Base-by-base conservation (phyloP, 495 filamentous ascomycete species). In the Bacidia rubella region DNA sequence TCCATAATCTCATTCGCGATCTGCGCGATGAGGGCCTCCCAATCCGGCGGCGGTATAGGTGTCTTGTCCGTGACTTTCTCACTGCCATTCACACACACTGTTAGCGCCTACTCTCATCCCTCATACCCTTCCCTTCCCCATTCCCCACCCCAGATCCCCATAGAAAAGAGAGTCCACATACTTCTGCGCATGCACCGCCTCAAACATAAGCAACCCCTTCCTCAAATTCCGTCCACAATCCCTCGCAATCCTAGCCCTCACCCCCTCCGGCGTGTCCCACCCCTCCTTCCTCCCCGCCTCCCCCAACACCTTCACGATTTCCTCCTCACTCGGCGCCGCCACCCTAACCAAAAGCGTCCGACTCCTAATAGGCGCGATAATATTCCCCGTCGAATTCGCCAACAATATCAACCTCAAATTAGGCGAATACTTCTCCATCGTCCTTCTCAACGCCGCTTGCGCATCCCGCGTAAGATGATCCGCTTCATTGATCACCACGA, bases 401-500 rank as follows among this genome's bases (percentile, higher is more conserved):
- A 97, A 70, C 43, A 98, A 69, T 45, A 98, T 95, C 59, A 98
- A 68, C 29, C 92, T 74, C 56, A 98, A 58, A 66, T 97, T 98
- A 20, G 92, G 90, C 56, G 83, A 88, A 69, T 98, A 98, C 72
- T 98, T 98, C 71, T 98, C 92, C 92, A 98, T 98, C 0, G 92
- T 98, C 52, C 92, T 75, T 63, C 92, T 78, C 63, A 98, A 72
- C 47, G 92, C 92, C 1, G 93, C 93, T 68, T 98, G 92, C 5
- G 92, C 92, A 76, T 98, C 92, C 40, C 92, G 70, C 0, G 84
- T 93, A 45, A 98, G 71, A 60, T 95, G 85, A 60, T 98, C 93
- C n/a, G 92, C 92, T 70, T 98, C 92, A 62, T 98, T 98, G 73
- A 98, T 95, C 32, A 98, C 89, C 1, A 98, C 93, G 11, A 98